phyloP scores from a whole-genome alignment of 129 eudicot genomes.

The Pseudognaphalium luteoalbum region DNA sequence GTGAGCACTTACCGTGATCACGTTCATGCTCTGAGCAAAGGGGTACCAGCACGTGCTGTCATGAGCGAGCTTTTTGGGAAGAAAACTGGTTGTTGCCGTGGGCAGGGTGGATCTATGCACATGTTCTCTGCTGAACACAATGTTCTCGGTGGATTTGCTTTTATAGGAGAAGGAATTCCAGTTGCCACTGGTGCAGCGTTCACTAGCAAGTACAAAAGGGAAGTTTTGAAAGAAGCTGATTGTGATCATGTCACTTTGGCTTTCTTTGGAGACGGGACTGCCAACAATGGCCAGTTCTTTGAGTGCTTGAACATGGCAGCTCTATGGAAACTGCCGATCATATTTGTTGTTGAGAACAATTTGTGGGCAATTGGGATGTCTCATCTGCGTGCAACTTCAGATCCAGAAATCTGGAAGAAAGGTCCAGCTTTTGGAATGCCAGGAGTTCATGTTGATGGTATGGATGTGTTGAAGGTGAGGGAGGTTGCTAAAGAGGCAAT shows the following conservation, averaged over 20 bases:
- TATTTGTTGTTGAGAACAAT: constrained; percentile 33
- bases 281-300: constrained; percentile 34
- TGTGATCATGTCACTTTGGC: constrained; percentile 35
- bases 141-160: constrained; percentile 32
- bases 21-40: constrained; percentile 34
- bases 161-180: constrained; percentile 32
- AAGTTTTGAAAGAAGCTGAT: constrained; percentile 33
- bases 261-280: constrained; percentile 32
- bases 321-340: constrained; percentile 30
- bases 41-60: constrained; percentile 31
- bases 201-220: constrained; percentile 29
- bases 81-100: constrained; percentile 33
- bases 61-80: constrained; percentile 31
- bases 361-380: constrained; percentile 37
- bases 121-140: constrained; percentile 32
- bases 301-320: constrained; percentile 37
- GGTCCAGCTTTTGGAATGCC: constrained; percentile 37
- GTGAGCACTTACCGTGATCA: constrained; percentile 39
- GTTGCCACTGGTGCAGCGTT: constrained; percentile 34
- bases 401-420: constrained; percentile 33
- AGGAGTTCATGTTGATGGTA: constrained; percentile 31
- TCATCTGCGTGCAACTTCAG: constrained; percentile 34
- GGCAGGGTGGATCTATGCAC: constrained; percentile 36
- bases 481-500: constrained; percentile 34
- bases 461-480: constrained; percentile 37